Evolutionary conservation across 257 asterid genomes (phyloP).

Genomic region (Solanum megistacrolobum): DNA sequence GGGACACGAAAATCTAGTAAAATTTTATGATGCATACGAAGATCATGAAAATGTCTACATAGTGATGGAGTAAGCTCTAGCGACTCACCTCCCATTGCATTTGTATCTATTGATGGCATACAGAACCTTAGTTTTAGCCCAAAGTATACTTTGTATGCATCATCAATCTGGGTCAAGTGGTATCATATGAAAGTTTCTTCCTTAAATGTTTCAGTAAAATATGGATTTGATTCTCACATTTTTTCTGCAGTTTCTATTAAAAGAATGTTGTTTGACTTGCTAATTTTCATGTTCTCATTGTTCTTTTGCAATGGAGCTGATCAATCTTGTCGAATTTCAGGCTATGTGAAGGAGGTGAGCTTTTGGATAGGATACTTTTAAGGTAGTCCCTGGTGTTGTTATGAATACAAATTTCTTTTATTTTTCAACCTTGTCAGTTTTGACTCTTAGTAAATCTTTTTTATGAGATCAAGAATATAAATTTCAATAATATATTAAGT

Average conservation of each 20-base stretch:
- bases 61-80: slow-evolving; percentile 55
- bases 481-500: not conserved
- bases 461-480: not conserved
- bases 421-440: not conserved
- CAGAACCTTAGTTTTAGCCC: not conserved
- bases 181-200: not conserved
- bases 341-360: slow-evolving; percentile 60
- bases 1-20: slow-evolving; percentile 47
- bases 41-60: slow-evolving; percentile 47
- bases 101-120: not conserved
- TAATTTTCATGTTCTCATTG: not conserved
- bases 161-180: not conserved
- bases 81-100: not conserved
- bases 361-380: slow-evolving; percentile 52
- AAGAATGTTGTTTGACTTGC: not conserved
- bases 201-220: not conserved
- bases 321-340: slow-evolving; percentile 16
- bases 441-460: not conserved
- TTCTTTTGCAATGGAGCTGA: not conserved
- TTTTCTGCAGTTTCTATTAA: not conserved
- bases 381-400: slow-evolving; percentile 14
- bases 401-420: not conserved
- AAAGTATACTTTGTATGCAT: not conserved
- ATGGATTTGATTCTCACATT: not conserved
- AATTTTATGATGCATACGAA: slow-evolving; percentile 48